Percentiles rank a stretch among this genome's conserved stretches.
Conservation (phyloP, 2,329 filamentous ascomycete genomes). For the Aciculosporium take region DNA sequence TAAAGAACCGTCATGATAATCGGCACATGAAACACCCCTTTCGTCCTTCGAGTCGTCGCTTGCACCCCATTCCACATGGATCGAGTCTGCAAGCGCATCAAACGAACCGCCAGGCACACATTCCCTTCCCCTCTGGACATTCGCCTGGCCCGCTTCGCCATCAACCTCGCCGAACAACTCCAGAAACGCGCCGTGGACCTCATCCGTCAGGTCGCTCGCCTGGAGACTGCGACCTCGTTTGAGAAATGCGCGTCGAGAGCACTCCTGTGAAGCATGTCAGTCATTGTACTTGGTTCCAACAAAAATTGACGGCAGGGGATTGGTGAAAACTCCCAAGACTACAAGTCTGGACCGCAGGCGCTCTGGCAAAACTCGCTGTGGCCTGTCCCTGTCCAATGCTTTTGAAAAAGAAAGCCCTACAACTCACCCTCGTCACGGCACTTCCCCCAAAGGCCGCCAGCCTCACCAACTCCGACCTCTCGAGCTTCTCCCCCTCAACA, state of each 20-base stretch:
- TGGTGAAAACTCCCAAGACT: no score
- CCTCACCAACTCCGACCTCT: conserved; percentile 48
- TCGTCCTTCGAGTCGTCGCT: no score
- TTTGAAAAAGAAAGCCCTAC: no score
- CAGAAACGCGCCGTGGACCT: conserved; percentile 71
- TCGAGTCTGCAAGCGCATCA: no score
- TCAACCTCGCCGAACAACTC: conserved; percentile 63
- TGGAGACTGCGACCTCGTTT: conserved; percentile 80
- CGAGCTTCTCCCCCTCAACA: conserved; percentile 30
- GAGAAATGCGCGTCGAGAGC: conserved; percentile 71
- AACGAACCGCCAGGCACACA: no score
- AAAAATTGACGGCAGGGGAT: no score
- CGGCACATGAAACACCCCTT: no score
- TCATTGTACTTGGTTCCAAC: background rate
- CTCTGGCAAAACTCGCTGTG: no score
- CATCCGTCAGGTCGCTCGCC: conserved; percentile 82
- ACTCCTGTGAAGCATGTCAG: conserved; percentile 38
- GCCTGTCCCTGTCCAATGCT: no score
- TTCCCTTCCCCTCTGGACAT: conserved; percentile 15
- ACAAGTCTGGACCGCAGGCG: no score
- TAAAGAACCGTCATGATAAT: no score
- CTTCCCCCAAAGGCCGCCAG: conserved; percentile 78
- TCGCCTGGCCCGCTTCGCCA: conserved; percentile 21
- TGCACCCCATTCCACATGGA: no score
- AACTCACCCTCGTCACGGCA: conserved; percentile 63